Evolutionary conservation across 441 rosid species (phyloP), one percentile per base, ranked within the genome.

Genomic region (Rhodomyrtus psidioides): DNA sequence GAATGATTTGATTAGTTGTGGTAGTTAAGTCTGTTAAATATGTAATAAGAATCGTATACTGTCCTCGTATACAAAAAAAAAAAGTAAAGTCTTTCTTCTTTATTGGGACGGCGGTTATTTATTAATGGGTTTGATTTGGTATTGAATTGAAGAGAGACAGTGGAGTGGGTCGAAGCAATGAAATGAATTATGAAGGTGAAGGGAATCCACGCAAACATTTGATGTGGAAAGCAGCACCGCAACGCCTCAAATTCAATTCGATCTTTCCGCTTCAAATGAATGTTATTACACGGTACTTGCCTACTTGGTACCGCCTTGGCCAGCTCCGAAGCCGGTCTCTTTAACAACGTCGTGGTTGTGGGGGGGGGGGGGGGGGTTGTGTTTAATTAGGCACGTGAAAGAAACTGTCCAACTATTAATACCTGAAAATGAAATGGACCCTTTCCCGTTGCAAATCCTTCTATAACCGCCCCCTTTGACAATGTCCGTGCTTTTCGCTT

Each of bases 21-120:
- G 79, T 82, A 84, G 92, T 88, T 90, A 88, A 92, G 90, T 84
- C 76, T 88, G 91, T 90, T 88, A 85, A 88, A 85, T 89, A 86
- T 88, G 86, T 87, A 89, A 87, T 88, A 86, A 82, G 84, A 54
- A 56, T 55, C 53, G 84, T 84, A 88, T 86, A 89, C 89, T 88
- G 51, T 83, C 84, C 88, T 84, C 87, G 88, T 89, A 89, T 86
- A 86, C 91, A 46, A 30, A 83, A 62, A 53, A 53, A 46, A 30
- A 83, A 62, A 53, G 56, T 55, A 53, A 42, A 82, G 19, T 75
- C 53, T 54, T 56, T 81, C 5, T 8, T 60, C 65, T 81, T 84
- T 23, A 6, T 75, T 7, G 23, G 86, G 82, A 87, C 84, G 84
- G 88, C 86, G 53, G 53, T 51, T 84, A 85, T 83, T 62, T 39